Evolutionary conservation across 2,329 filamentous ascomycete genomes (phyloP), one percentile per base, ranked within the genome.

Genomic region (Trichoderma aggressivum): DNA sequence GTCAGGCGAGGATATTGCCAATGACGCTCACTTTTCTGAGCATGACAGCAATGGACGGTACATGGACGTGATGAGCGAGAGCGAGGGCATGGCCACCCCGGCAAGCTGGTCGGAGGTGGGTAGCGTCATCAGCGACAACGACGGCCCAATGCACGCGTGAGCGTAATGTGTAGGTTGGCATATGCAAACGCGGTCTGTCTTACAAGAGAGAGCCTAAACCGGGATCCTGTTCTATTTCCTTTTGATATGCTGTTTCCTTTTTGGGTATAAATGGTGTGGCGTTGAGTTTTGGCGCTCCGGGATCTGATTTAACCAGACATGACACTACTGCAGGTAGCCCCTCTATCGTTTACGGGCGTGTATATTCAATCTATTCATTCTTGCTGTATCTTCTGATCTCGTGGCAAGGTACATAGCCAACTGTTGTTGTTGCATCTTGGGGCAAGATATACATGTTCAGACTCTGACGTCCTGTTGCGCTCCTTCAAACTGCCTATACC

Each of bases 61-160:
- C 56, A 87, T 83, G 67, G 88, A 89, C 72, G 84, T 90, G 18
- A 79, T 89, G 81, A 90, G 88, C 75, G 86, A 89, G 74, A 87
- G 86, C 75, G 87, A 86, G 36, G 87, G 87, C 34, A 85, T 90
- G 75, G 79, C 84, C 69, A 91, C 89, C 0, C 89, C 89, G 0
- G 84, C 85, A 1, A 89, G 86, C 78, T 91, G 89, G 89, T 89
- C 87, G 7, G 89, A 91, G 76, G 85, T 91, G 16, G 89, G 88
- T 72, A 91, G 89, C 73, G 85, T 88, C 14, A 81, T 90, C 30
- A 90, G 88, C 76, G 87, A 89, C 77, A 86, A 80, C 74, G 86
- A 88, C 62, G 78, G 76, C 11, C 77, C 75, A 7, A 30, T 70
- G 53, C 70, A 70, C 58, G 53, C 60, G 53, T 72, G 58, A 69